These are phyloP conservation scores for Mollisiaceae sp. DNA, from an alignment of 2,329 filamentous ascomycete species.

Conservation along the genomic window DNA sequence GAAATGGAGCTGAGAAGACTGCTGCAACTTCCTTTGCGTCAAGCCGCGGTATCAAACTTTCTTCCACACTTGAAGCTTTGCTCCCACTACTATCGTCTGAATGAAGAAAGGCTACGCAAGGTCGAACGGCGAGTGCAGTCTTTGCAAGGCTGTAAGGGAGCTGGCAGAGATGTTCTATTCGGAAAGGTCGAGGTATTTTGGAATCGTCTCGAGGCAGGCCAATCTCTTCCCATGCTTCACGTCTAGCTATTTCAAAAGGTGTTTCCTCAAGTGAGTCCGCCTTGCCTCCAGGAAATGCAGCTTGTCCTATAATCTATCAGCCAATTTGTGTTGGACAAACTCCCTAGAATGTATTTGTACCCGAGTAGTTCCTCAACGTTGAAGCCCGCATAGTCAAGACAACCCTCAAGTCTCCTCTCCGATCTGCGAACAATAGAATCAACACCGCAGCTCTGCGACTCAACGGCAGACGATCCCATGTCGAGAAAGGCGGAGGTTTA, in stretches of 20 bases:
- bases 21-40: slow-evolving; percentile 92
- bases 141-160: slow-evolving; percentile 77
- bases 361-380: slow-evolving; percentile 71
- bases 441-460: slow-evolving; percentile 83
- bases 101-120: slow-evolving; percentile 80
- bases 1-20: slow-evolving; percentile 88
- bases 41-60: slow-evolving; percentile 76
- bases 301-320: slow-evolving; percentile 56
- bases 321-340: background rate
- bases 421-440: slow-evolving; percentile 86
- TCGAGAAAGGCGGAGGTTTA: slow-evolving; percentile 62
- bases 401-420: slow-evolving; percentile 75
- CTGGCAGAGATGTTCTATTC: slow-evolving; percentile 85
- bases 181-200: slow-evolving; percentile 76
- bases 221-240: slow-evolving; percentile 93
- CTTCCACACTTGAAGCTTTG: slow-evolving; percentile 60
- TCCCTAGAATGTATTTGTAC: slow-evolving; percentile 41
- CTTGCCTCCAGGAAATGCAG: slow-evolving; percentile 83
- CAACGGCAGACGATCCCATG: slow-evolving; percentile 65
- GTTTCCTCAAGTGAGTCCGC: slow-evolving; percentile 63
- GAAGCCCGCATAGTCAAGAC: slow-evolving; percentile 72
- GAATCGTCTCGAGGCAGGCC: slow-evolving; percentile 76
- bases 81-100: slow-evolving; percentile 51
- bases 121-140: slow-evolving; percentile 75
- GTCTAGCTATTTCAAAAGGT: slow-evolving; percentile 80